Conservation (phyloP, 208 protist genomes). For the Acanthamoeba castellanii region DNA sequence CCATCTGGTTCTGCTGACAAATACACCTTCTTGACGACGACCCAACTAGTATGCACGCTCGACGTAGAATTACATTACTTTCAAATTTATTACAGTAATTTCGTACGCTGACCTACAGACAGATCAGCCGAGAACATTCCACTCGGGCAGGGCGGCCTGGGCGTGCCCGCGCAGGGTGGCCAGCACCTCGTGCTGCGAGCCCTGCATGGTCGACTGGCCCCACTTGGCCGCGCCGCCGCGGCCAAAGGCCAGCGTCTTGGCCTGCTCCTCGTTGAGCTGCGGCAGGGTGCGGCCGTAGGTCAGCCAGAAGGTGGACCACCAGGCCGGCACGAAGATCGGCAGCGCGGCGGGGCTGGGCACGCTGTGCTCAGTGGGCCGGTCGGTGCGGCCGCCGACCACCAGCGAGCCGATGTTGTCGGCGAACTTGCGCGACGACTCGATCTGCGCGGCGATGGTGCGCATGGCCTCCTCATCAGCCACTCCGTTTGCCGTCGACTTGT, state of each 20-base stretch:
- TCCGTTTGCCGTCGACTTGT: slow-evolving; percentile 74
- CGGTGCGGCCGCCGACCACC: slow-evolving; percentile 68
- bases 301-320: slow-evolving; percentile 74
- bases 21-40: background rate
- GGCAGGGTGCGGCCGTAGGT: slow-evolving; percentile 67
- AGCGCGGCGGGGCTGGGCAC: background rate
- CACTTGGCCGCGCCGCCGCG: background rate
- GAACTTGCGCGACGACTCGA: slow-evolving; percentile 57
- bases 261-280: slow-evolving; percentile 53
- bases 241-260: slow-evolving; percentile 33
- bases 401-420: slow-evolving; percentile 70
- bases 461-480: slow-evolving; percentile 60
- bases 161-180: background rate
- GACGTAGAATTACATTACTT: too few relatives aligned
- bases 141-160: background rate
- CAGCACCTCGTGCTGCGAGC: slow-evolving; percentile 8
- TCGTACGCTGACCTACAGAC: too few relatives aligned
- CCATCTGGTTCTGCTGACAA: slow-evolving; percentile 72
- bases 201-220: background rate
- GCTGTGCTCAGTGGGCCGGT: slow-evolving; percentile 69
- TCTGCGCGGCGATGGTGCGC: slow-evolving; percentile 56
- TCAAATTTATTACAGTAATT: too few relatives aligned
- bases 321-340: slow-evolving; percentile 25
- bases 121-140: background rate
- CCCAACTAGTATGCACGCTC: too few relatives aligned